These are phyloP conservation scores for Beauveria caledonica DNA, from an alignment of 2,329 filamentous ascomycete species.

Conservation along the genomic window DNA sequence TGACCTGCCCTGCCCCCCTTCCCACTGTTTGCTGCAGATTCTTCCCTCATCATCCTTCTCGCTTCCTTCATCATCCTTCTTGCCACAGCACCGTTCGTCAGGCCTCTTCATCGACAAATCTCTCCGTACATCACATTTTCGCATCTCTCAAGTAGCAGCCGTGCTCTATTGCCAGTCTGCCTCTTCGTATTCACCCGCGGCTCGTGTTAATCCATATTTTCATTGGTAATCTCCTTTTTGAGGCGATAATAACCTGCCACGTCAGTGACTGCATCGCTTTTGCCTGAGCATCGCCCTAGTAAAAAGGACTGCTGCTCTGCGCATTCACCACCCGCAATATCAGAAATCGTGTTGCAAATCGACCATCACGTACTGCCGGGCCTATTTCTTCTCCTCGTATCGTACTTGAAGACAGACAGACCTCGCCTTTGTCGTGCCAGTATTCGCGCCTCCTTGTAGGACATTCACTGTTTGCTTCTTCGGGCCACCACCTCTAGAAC, in stretches of 20 bases:
- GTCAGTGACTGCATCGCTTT: constrained; percentile 6
- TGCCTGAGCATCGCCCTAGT: constrained; percentile 1
- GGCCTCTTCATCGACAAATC: background rate
- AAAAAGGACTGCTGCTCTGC: constrained; percentile 4
- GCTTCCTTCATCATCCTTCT: background rate
- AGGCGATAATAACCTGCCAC: constrained; percentile 6
- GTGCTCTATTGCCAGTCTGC: background rate
- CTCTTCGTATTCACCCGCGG: constrained; percentile 8
- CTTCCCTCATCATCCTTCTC: background rate
- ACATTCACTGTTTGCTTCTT: constrained; percentile 5
- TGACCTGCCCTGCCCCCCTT: background rate
- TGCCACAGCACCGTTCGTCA: background rate
- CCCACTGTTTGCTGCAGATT: background rate
- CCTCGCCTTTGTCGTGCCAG: constrained; percentile 3
- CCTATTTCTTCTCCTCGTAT: constrained; percentile 5
- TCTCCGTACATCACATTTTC: constrained; percentile 3
- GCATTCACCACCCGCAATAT: background rate
- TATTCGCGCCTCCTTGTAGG: constrained; percentile 10
- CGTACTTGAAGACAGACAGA: constrained; percentile 8
- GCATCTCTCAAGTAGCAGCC: constrained; percentile 3
- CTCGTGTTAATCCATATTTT: background rate
- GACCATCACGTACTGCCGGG: constrained; percentile 3
- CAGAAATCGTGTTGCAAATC: background rate
- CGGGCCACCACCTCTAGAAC: background rate
- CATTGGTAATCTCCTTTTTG: background rate